Percentiles rank a stretch among this genome's conserved stretches.
Evolutionary conservation across 768 basidiomycete species (phyloP).

Genomic region (Pleurotus eryngii): DNA sequence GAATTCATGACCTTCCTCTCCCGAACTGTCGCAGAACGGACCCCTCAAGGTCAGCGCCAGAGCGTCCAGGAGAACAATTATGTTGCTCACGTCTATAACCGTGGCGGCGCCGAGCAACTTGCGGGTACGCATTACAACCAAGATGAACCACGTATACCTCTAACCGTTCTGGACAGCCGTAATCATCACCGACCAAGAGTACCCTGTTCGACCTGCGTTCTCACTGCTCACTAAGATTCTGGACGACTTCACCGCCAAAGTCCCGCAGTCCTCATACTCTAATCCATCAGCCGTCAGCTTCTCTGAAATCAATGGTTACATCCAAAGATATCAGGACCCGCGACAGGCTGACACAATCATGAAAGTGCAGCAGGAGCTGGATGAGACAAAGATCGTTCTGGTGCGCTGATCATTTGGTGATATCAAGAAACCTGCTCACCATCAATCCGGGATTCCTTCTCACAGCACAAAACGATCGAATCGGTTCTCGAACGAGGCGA

Average conservation of each 20-base stretch:
- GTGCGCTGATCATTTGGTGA: slow-evolving; percentile 42
- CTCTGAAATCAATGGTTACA: slow-evolving; percentile 70
- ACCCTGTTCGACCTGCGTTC: slow-evolving; percentile 95
- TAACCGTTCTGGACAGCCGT: slow-evolving; percentile 50
- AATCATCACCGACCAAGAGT: slow-evolving; percentile 92
- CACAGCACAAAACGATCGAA: slow-evolving; percentile 98
- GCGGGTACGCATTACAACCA: slow-evolving; percentile 54
- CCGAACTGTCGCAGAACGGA: slow-evolving; percentile 89
- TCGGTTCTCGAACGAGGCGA: slow-evolving; percentile 94
- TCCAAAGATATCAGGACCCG: slow-evolving; percentile 95
- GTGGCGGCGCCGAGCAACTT: slow-evolving; percentile 80
- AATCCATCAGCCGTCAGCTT: slow-evolving; percentile 71
- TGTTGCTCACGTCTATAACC: slow-evolving; percentile 90
- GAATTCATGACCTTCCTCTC: slow-evolving; percentile 96
- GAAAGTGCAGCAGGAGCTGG: slow-evolving; percentile 96
- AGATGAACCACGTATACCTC: no score
- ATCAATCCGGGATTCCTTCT: background rate
- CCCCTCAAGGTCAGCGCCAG: slow-evolving; percentile 83
- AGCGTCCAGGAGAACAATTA: slow-evolving; percentile 93
- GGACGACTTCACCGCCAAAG: slow-evolving; percentile 85
- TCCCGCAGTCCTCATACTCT: slow-evolving; percentile 66
- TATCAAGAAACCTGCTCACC: background rate
- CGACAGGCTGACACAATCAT: slow-evolving; percentile 97
- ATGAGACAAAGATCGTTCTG: slow-evolving; percentile 98
- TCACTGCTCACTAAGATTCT: slow-evolving; percentile 90